Percentiles rank a stretch among this genome's conserved stretches.
Conservation (phyloP, 2,329 filamentous ascomycete genomes). For the Paraphoma sp. region DNA sequence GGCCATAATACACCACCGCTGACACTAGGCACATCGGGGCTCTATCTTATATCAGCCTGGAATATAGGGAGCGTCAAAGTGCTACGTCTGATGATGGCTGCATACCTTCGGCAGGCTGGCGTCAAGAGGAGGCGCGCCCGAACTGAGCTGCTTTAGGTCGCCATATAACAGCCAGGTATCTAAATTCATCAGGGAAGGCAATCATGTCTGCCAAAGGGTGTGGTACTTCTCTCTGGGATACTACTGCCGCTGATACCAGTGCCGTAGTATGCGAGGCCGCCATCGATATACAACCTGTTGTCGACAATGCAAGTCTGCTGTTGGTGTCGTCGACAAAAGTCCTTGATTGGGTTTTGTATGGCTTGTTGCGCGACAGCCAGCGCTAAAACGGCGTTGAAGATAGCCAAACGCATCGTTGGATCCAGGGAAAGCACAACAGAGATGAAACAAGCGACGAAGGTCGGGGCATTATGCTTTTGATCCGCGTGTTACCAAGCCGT, state of each 20-base stretch:
- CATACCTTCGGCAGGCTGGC: neutral
- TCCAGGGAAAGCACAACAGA: neutral
- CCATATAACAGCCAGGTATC: conserved; percentile 62
- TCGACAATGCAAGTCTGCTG: conserved; percentile 67
- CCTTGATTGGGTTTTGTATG: conserved; percentile 16
- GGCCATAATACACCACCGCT: conserved; percentile 60
- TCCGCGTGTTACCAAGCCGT: neutral
- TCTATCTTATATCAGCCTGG: conserved; percentile 59
- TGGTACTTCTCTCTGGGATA: conserved; percentile 60
- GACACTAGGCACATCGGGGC: conserved; percentile 57
- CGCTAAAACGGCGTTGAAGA: neutral
- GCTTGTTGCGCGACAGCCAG: neutral
- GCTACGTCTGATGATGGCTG: neutral
- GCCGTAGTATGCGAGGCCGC: conserved; percentile 61
- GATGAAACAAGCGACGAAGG: neutral
- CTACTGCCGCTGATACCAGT: conserved; percentile 50
- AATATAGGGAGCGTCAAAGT: conserved; percentile 29
- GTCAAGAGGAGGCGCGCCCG: neutral
- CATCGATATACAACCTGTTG: conserved; percentile 63
- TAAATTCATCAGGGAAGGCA: conserved; percentile 24
- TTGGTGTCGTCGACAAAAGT: conserved; percentile 40
- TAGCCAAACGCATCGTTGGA: neutral
- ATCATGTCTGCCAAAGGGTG: conserved; percentile 3
- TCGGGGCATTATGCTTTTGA: neutral
- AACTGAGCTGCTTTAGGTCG: conserved; percentile 51